Conservation (phyloP, 345 rosid species). For the Brassica rapa region DNA sequence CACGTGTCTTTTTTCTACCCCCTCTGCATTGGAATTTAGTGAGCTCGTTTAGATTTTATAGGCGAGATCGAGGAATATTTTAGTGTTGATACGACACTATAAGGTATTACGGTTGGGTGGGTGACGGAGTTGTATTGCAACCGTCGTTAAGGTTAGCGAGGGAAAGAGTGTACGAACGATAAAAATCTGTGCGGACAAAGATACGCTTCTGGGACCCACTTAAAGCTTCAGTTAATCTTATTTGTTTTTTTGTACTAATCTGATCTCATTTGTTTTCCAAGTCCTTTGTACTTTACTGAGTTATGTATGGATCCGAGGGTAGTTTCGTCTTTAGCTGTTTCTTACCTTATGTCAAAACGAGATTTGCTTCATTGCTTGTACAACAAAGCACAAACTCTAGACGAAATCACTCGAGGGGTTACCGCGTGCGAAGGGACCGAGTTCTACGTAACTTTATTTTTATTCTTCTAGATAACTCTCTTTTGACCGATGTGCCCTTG, state of each 20-base stretch:
- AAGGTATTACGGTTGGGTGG: conserved; percentile 34
- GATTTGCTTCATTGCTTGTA: conserved; percentile 15
- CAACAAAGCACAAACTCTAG: too few relatives aligned
- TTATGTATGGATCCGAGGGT: conserved; percentile 13
- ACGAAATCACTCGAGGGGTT: conserved; percentile 16
- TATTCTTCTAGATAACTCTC: not conserved
- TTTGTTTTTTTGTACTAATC: not conserved
- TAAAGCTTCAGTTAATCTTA: not conserved
- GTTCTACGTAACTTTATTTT: not conserved
- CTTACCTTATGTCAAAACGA: conserved; percentile 45
- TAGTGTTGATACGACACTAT: conserved; percentile 9
- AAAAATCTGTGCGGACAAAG: conserved; percentile 47
- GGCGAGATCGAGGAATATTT: not conserved
- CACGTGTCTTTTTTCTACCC: too few relatives aligned
- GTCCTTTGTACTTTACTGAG: conserved; percentile 24
- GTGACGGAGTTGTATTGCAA: conserved; percentile 22
- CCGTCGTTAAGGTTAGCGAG: conserved; percentile 32
- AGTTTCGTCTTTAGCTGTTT: conserved; percentile 29
- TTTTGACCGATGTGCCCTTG: not conserved
- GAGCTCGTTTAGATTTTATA: not conserved
- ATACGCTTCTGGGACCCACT: conserved; percentile 43
- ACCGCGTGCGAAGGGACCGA: conserved; percentile 7
- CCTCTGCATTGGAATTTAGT: not conserved
- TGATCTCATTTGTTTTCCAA: not conserved
- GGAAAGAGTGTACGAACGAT: conserved; percentile 8